Conservation (phyloP, 257 asterid species). For the Lycium ferocissimum region DNA sequence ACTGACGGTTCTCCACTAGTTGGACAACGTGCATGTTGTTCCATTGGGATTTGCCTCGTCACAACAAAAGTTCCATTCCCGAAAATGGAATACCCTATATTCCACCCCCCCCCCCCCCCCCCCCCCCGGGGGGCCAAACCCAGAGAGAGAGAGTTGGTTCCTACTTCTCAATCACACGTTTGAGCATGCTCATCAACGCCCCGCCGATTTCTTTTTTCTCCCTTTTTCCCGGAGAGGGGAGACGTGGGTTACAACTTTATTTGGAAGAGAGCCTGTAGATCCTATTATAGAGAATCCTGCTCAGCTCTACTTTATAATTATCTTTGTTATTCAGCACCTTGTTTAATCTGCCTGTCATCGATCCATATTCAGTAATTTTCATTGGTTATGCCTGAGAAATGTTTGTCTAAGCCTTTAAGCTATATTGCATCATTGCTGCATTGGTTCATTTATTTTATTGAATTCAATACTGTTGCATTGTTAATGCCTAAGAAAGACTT, state of each 20-base stretch:
- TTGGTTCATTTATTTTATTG: neutral
- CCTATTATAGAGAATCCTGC: neutral
- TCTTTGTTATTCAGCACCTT: neutral
- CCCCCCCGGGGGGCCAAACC: too few species aligned
- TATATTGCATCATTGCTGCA: neutral
- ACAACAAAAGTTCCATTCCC: neutral
- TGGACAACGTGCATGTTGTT: too few species aligned
- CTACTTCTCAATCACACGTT: too few species aligned
- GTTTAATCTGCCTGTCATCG: neutral
- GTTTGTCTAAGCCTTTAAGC: neutral
- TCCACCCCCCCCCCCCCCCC: too few species aligned
- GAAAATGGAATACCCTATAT: neutral
- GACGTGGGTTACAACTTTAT: neutral
- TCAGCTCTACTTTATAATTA: neutral
- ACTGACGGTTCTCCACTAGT: too few species aligned
- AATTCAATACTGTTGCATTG: neutral
- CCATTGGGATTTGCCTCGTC: neutral
- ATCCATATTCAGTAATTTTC: neutral
- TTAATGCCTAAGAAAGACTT: slow-evolving; percentile 11
- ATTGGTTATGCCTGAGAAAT: slow-evolving; percentile 10
- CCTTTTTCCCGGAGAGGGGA: neutral
- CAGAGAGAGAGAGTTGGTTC: too few species aligned
- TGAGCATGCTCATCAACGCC: too few species aligned
- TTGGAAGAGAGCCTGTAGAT: slow-evolving; percentile 6
- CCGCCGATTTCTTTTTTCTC: neutral